Percentiles rank a stretch among this genome's conserved stretches.
phyloP scores from a whole-genome alignment of 2,329 filamentous ascomycete species.

The Trichoderma brevicompactum region DNA sequence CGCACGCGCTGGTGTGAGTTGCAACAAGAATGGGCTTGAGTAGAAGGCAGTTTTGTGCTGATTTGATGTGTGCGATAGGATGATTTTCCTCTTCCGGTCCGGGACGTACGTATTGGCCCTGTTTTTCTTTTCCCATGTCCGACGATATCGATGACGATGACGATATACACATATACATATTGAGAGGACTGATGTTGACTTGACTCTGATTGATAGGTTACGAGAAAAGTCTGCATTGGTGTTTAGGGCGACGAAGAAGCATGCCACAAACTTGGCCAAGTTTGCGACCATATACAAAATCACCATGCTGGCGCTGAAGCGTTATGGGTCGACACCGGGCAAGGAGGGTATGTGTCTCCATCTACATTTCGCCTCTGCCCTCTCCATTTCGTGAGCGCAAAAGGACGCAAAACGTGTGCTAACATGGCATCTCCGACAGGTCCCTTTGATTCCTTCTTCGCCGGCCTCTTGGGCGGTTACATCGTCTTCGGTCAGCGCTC shows the following conservation, averaged over 20 bases:
- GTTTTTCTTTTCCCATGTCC: constrained; percentile 5
- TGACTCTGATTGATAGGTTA: constrained; percentile 50
- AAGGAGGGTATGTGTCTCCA: constrained; percentile 55
- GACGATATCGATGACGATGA: neutral
- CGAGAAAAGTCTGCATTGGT: constrained; percentile 79
- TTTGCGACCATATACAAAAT: constrained; percentile 93
- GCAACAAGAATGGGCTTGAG: neutral
- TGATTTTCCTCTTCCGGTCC: constrained; percentile 95
- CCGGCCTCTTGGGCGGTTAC: constrained; percentile 88
- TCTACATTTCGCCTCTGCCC: neutral
- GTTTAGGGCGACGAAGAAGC: constrained; percentile 82
- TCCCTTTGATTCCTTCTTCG: constrained; percentile 81
- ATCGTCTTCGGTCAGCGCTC: constrained; percentile 78
- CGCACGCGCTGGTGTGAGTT: constrained; percentile 83
- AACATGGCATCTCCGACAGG: constrained; percentile 45
- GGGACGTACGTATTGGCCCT: constrained; percentile 66
- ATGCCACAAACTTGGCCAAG: constrained; percentile 87
- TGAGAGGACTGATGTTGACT: neutral
- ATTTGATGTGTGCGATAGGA: constrained; percentile 54
- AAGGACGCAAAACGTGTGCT: neutral
- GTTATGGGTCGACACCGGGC: constrained; percentile 60
- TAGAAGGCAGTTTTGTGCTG: constrained; percentile 28
- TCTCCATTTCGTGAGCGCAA: neutral
- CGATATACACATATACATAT: neutral
- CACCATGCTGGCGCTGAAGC: constrained; percentile 74